Conservation (phyloP, 805 yeast genomes). For the Vanderwaltozyma yarrowii region DNA sequence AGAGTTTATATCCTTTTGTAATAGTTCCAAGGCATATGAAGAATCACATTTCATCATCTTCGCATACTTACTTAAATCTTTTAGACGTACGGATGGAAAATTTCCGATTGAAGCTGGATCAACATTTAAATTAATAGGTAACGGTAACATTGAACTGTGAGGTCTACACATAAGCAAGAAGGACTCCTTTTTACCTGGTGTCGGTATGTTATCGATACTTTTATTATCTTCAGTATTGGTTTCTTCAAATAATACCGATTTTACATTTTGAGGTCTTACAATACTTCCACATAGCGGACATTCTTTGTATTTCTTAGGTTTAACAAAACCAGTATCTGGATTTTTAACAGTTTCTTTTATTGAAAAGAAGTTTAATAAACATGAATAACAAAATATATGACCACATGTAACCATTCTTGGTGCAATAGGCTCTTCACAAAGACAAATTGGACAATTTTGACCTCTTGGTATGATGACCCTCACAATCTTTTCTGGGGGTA, state of each 20-base stretch:
- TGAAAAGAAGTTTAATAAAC: constrained; percentile 57
- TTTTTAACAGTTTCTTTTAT: constrained; percentile 36
- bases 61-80: constrained; percentile 40
- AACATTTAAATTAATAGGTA: constrained; percentile 40
- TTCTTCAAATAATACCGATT: constrained; percentile 50
- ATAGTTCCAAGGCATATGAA: constrained; percentile 43
- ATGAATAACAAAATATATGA: constrained; percentile 78
- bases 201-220: constrained; percentile 30
- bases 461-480: constrained; percentile 69
- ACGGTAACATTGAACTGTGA: constrained; percentile 33
- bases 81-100: constrained; percentile 46
- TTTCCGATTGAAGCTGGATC: constrained; percentile 32
- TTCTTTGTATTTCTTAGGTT: constrained; percentile 44
- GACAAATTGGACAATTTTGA: constrained; percentile 85
- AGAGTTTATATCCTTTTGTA: constrained; percentile 46
- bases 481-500: constrained; percentile 49
- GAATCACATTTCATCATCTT: constrained; percentile 62
- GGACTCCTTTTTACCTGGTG: constrained; percentile 41
- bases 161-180: constrained; percentile 58
- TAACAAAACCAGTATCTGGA: constrained; percentile 21
- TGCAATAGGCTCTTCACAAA: constrained; percentile 73
- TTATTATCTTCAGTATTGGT: constrained; percentile 36
- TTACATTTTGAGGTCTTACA: constrained; percentile 43
- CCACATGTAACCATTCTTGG: constrained; percentile 96
- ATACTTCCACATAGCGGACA: constrained; percentile 74